Evolutionary conservation across 495 filamentous ascomycete species (phyloP).

Genomic region (Aspergillus nidulans): DNA sequence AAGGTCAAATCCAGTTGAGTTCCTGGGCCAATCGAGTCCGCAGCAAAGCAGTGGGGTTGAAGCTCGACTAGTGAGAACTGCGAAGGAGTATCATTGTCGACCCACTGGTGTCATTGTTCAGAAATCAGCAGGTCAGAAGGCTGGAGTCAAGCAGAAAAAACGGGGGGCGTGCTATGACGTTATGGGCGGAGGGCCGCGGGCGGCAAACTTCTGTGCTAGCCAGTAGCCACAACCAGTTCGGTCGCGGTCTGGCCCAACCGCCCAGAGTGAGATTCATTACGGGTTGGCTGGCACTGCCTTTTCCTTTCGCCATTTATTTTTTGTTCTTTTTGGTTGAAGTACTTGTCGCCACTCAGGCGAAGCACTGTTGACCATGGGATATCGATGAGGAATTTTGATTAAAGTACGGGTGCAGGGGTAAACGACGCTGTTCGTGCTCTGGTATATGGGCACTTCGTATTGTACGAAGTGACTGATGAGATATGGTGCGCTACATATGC

Average conservation of each 20-base stretch:
- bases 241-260: slow-evolving; percentile 17
- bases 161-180: slow-evolving; percentile 26
- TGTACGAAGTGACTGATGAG: neutral
- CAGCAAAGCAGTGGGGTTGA: slow-evolving; percentile 16
- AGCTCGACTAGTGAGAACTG: slow-evolving; percentile 13
- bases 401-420: too few relatives aligned
- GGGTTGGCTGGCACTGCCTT: neutral
- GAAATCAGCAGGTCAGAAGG: slow-evolving; percentile 6
- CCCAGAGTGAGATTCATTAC: neutral
- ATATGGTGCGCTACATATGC: neutral
- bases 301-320: too few relatives aligned
- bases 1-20: slow-evolving; percentile 14
- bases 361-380: too few relatives aligned
- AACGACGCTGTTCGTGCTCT: too few relatives aligned
- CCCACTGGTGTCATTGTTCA: slow-evolving; percentile 22
- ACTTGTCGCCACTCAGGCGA: too few relatives aligned
- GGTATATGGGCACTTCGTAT: neutral
- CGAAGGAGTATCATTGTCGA: slow-evolving; percentile 32
- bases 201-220: slow-evolving; percentile 17
- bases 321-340: too few relatives aligned
- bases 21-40: slow-evolving; percentile 18
- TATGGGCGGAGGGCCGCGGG: slow-evolving; percentile 18
- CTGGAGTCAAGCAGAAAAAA: slow-evolving; percentile 15
- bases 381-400: too few relatives aligned
- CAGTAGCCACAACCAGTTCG: slow-evolving; percentile 4